A percentile compares a stretch with the other conserved stretches of the same genome.
These are phyloP conservation scores for Dendrocalamus latiflorus DNA, from an alignment of 202 grass and related monocot genomes.

Conservation along the genomic window DNA sequence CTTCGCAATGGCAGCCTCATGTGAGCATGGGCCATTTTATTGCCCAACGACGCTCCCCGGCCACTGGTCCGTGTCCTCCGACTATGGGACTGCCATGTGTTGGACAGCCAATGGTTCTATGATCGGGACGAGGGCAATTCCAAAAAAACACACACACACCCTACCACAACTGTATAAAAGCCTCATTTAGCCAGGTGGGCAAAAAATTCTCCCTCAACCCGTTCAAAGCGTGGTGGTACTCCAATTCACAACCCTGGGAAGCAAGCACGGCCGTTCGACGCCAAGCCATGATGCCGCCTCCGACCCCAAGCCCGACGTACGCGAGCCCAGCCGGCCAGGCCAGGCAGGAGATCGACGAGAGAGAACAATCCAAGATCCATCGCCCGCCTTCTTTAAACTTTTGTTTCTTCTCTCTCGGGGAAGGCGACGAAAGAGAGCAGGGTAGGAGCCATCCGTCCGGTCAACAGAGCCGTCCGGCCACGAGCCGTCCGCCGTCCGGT, in stretches of 20 bases:
- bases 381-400: not conserved
- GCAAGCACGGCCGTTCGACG: not conserved
- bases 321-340: not conserved
- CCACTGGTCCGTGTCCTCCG: too few relatives aligned
- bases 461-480: slow-evolving; percentile 21
- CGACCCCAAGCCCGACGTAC: not conserved
- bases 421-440: too few relatives aligned
- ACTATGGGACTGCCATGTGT: too few relatives aligned
- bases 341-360: not conserved
- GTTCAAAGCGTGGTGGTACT: slow-evolving; percentile 1
- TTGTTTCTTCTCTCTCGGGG: not conserved
- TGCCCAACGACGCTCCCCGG: too few relatives aligned
- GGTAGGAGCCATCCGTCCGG: not conserved
- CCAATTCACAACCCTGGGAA: not conserved
- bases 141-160: too few relatives aligned
- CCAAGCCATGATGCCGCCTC: not conserved
- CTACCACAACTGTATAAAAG: too few relatives aligned
- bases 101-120: too few relatives aligned
- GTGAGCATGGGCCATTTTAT: too few relatives aligned
- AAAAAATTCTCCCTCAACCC: not conserved
- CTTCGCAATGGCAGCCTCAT: too few relatives aligned
- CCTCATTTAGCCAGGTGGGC: too few relatives aligned
- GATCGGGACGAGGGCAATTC: too few relatives aligned
- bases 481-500: not conserved
- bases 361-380: slow-evolving; percentile 27